Conservation (phyloP, 2,329 filamentous ascomycete species). For the Clarireedia monteithiana region DNA sequence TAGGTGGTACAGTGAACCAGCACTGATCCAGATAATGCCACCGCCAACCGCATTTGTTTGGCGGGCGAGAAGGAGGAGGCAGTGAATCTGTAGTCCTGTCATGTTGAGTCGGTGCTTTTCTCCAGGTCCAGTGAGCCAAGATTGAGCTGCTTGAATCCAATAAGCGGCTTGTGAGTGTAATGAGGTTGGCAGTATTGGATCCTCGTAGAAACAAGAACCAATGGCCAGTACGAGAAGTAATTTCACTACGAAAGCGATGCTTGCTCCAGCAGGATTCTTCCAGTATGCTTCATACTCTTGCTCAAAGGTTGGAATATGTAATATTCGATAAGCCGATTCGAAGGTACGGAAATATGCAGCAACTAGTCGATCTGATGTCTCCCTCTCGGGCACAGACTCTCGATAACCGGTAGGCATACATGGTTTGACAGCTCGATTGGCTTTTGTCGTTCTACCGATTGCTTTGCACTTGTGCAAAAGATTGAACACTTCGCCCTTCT, state of each 20-base stretch:
- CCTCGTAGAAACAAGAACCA: slow-evolving; percentile 14
- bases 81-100: slow-evolving; percentile 41
- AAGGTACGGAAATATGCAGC: slow-evolving; percentile 35
- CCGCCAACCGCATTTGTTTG: slow-evolving; percentile 39
- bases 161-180: slow-evolving; percentile 9
- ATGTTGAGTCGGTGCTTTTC: slow-evolving; percentile 43
- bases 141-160: slow-evolving; percentile 16
- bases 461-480: slow-evolving; percentile 14
- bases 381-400: slow-evolving; percentile 9
- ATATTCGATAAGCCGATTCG: slow-evolving; percentile 36
- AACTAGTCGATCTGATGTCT: slow-evolving; percentile 29
- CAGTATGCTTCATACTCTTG: slow-evolving; percentile 35
- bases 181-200: neutral
- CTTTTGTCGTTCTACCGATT: slow-evolving; percentile 11
- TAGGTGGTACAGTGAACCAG: slow-evolving; percentile 41
- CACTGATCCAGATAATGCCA: slow-evolving; percentile 44
- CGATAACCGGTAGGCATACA: slow-evolving; percentile 2
- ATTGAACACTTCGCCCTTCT: slow-evolving; percentile 3
- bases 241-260: slow-evolving; percentile 11
- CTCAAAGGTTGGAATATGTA: slow-evolving; percentile 38
- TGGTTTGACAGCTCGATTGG: neutral
- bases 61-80: slow-evolving; percentile 43
- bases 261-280: slow-evolving; percentile 20
- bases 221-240: slow-evolving; percentile 13
- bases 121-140: slow-evolving; percentile 19